Evolutionary conservation across 257 asterid genomes (phyloP).

Genomic region (Anisodus acutangulus): DNA sequence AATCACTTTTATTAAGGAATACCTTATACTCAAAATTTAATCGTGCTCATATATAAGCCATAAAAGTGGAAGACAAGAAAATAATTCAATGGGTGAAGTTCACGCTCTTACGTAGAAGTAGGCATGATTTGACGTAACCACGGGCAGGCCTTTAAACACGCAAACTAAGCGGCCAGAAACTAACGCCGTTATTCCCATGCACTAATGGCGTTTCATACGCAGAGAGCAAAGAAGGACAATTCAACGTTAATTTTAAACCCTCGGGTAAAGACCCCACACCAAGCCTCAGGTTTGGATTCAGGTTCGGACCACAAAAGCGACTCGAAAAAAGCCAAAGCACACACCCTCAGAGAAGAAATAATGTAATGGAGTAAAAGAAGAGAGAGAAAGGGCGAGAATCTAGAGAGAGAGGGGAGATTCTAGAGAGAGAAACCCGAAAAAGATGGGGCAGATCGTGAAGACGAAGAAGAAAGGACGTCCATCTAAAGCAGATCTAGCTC

Average conservation of each 20-base stretch:
- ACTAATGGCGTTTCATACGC: constrained; percentile 43
- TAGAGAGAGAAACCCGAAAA: constrained; percentile 55
- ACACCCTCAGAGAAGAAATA: constrained; percentile 46
- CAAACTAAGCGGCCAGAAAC: constrained; percentile 34
- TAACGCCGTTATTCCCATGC: constrained; percentile 52
- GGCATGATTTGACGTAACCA: constrained; percentile 23
- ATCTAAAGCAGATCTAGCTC: constrained; percentile 67
- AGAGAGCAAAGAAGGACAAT: background rate
- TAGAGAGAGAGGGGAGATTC: constrained; percentile 39
- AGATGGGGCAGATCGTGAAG: constrained; percentile 93
- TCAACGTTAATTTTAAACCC: constrained; percentile 20
- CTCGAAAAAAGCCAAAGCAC: constrained; percentile 47
- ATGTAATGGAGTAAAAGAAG: constrained; percentile 65
- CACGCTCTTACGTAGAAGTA: constrained; percentile 40
- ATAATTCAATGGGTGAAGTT: background rate
- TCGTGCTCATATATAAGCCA: no score
- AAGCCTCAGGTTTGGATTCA: constrained; percentile 49
- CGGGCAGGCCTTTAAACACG: constrained; percentile 34
- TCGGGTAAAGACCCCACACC: constrained; percentile 26
- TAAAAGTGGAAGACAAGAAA: no score
- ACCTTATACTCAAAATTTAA: no score
- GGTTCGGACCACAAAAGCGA: constrained; percentile 52
- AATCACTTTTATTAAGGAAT: no score
- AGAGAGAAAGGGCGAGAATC: constrained; percentile 51
- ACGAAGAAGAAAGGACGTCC: constrained; percentile 96